Evolutionary conservation across 371 early-diverging fungal species (phyloP).

Genomic region (Lichtheimia ramosa): DNA sequence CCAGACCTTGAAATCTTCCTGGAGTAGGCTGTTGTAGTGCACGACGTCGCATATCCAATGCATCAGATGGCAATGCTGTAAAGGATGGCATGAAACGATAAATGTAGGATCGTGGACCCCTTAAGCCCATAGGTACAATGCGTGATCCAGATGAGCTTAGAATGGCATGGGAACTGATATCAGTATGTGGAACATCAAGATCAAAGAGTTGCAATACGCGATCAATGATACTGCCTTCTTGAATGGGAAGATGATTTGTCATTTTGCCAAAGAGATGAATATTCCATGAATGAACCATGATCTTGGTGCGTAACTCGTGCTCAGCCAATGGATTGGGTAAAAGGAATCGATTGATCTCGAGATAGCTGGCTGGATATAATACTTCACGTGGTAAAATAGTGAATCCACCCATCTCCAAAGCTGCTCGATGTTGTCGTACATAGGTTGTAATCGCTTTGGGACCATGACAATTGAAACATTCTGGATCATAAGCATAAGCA

Average conservation of each 20-base stretch:
- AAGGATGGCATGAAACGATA: conserved; percentile 24
- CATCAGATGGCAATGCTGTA: conserved; percentile 13
- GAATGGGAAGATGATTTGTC: conserved; percentile 55
- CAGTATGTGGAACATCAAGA: conserved; percentile 47
- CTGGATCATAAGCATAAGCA: conserved; percentile 52
- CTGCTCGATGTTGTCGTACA: conserved; percentile 48
- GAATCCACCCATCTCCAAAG: conserved; percentile 50
- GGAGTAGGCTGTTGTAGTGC: conserved; percentile 34
- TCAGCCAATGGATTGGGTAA: conserved; percentile 48
- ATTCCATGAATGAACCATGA: conserved; percentile 45
- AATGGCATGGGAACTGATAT: conserved; percentile 32
- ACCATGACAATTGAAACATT: conserved; percentile 68
- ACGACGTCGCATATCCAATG: conserved; percentile 16
- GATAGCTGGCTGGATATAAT: conserved; percentile 56
- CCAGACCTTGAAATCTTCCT: conserved; percentile 57
- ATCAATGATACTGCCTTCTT: conserved; percentile 54
- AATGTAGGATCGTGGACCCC: conserved; percentile 35
- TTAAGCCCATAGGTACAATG: conserved; percentile 26
- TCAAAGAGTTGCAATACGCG: conserved; percentile 51
- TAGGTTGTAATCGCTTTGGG: conserved; percentile 65
- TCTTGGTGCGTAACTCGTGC: conserved; percentile 41
- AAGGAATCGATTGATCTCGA: conserved; percentile 45
- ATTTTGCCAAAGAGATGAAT: conserved; percentile 66
- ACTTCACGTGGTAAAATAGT: conserved; percentile 52
- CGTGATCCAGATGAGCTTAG: conserved; percentile 28